phyloP scores from a whole-genome alignment of 495 filamentous ascomycete species.

The Podospora sp. region DNA sequence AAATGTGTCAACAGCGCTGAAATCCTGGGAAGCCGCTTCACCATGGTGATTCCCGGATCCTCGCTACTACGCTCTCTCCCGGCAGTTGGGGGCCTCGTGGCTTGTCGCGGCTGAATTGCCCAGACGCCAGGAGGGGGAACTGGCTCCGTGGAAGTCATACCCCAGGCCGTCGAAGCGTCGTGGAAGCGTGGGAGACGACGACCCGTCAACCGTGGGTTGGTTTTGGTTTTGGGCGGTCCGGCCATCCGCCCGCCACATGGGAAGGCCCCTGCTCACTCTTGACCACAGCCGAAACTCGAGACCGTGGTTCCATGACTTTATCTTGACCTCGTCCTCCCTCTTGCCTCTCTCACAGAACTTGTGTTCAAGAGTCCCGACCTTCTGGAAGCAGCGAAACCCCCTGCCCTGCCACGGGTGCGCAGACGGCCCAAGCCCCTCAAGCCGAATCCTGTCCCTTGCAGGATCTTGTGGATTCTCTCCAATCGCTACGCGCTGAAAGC shows the following conservation, averaged over 20 bases:
- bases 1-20: background rate
- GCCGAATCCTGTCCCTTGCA: slow-evolving; percentile 13
- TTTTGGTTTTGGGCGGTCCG: background rate
- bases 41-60: slow-evolving; percentile 4
- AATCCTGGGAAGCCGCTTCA: background rate
- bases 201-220: background rate
- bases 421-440: background rate
- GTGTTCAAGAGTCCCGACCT: background rate
- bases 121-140: slow-evolving; percentile 10
- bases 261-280: background rate
- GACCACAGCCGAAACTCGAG: background rate
- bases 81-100: slow-evolving; percentile 2
- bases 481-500: slow-evolving; percentile 11
- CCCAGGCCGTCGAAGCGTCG: background rate
- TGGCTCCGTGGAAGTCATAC: background rate
- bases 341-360: background rate
- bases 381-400: background rate
- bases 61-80: background rate
- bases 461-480: background rate
- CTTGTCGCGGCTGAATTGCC: slow-evolving; percentile 10
- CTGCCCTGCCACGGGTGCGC: background rate
- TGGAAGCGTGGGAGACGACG: background rate
- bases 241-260: slow-evolving; percentile 4
- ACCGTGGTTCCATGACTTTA: background rate
- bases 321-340: background rate